Evolutionary conservation across 495 filamentous ascomycete genomes (phyloP).

Genomic region (Trichocladium uniseriatum): DNA sequence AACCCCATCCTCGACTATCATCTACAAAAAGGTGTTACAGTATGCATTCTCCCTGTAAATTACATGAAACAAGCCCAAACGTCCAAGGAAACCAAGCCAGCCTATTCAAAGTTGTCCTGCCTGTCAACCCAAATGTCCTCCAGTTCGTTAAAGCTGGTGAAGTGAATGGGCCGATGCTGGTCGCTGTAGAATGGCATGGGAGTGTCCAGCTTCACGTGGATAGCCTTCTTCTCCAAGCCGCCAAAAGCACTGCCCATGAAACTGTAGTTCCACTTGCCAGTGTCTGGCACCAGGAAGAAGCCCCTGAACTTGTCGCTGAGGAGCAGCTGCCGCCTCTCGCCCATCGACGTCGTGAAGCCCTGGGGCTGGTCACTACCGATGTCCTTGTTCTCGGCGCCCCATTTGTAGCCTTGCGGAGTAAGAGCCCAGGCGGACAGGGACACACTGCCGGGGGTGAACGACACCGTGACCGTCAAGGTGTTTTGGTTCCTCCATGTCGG

Average conservation of each 20-base stretch:
- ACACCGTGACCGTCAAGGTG: slow-evolving; percentile 89
- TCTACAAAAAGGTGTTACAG: background rate
- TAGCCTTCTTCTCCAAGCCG: slow-evolving; percentile 75
- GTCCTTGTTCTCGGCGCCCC: slow-evolving; percentile 96
- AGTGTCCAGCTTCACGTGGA: slow-evolving; percentile 88
- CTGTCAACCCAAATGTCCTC: slow-evolving; percentile 87
- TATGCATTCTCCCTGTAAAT: background rate
- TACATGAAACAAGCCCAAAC: background rate
- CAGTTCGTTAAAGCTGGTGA: slow-evolving; percentile 85
- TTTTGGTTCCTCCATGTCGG: slow-evolving; percentile 80
- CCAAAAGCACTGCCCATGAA: slow-evolving; percentile 91
- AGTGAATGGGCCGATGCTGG: slow-evolving; percentile 86
- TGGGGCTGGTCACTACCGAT: slow-evolving; percentile 81
- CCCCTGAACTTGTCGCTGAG: slow-evolving; percentile 87
- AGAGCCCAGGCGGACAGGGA: slow-evolving; percentile 88
- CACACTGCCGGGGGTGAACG: slow-evolving; percentile 97
- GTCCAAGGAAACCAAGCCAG: background rate
- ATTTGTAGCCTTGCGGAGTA: slow-evolving; percentile 87
- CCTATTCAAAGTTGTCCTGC: slow-evolving; percentile 74
- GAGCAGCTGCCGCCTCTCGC: slow-evolving; percentile 88
- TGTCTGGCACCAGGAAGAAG: slow-evolving; percentile 91
- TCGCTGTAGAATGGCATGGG: slow-evolving; percentile 87
- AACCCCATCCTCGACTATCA: background rate
- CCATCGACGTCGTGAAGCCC: slow-evolving; percentile 87
- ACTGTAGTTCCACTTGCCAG: slow-evolving; percentile 91